phyloP scores from a whole-genome alignment of 345 rosid genomes.

The Erysimum cheiranthoides region DNA sequence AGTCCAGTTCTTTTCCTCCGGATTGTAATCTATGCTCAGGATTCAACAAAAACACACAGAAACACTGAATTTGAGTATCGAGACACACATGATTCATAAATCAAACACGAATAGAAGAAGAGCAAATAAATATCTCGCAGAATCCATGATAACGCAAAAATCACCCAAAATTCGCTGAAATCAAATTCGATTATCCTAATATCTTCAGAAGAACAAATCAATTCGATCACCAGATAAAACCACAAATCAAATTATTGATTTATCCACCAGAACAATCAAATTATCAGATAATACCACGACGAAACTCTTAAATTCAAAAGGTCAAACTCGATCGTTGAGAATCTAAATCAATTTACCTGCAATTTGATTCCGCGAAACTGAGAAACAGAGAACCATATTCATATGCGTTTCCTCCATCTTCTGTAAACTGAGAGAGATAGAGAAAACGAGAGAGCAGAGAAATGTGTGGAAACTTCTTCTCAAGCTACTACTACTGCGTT shows the following conservation, averaged over 20 bases:
- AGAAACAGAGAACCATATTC: not conserved
- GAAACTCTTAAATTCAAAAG: not conserved
- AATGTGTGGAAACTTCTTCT: not conserved
- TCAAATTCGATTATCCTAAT: not conserved
- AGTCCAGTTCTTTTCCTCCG: not conserved
- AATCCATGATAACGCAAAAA: not conserved
- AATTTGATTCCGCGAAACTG: slow-evolving; percentile 10
- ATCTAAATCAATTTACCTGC: not conserved
- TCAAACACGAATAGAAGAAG: not conserved
- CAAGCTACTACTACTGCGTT: not conserved
- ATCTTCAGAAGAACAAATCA: not conserved
- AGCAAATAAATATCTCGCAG: not conserved
- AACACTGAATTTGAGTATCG: not conserved
- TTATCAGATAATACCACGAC: not conserved
- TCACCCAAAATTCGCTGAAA: not conserved
- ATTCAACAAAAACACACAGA: not conserved
- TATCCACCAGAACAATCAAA: not conserved
- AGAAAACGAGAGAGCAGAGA: not conserved
- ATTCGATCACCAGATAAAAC: not conserved
- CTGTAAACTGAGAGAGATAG: not conserved
- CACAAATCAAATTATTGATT: not conserved
- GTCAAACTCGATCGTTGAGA: not conserved
- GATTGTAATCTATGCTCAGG: not conserved
- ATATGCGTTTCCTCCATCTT: not conserved
- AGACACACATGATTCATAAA: not conserved